A percentile compares a stretch with the other conserved stretches of the same genome.
Evolutionary conservation across 2,329 filamentous ascomycete species (phyloP).

Genomic region (Ceratocystis colombiana): DNA sequence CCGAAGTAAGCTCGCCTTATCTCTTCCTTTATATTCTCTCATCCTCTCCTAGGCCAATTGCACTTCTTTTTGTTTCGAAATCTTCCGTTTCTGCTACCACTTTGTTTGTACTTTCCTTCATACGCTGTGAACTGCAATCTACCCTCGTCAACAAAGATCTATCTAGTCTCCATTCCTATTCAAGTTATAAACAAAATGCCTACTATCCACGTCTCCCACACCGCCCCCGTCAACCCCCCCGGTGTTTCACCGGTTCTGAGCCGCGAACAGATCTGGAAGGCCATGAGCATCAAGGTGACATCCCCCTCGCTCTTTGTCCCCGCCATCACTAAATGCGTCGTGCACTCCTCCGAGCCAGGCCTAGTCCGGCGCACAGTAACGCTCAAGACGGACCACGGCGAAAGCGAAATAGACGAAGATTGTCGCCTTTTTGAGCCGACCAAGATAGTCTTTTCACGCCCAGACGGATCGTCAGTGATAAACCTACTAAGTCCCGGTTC

Average conservation of each 20-base stretch:
- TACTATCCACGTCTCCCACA: slow-evolving; percentile 28
- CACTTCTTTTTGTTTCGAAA: neutral
- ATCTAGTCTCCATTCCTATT: neutral
- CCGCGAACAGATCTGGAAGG: slow-evolving; percentile 29
- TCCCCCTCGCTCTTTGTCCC: slow-evolving; percentile 31
- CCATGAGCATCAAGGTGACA: slow-evolving; percentile 30
- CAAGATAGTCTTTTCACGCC: slow-evolving; percentile 31
- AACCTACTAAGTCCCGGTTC: slow-evolving; percentile 31
- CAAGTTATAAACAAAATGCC: slow-evolving; percentile 2
- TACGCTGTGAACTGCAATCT: neutral
- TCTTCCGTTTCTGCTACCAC: neutral
- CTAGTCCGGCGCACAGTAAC: slow-evolving; percentile 28
- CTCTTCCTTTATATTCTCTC: neutral
- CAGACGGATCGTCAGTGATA: slow-evolving; percentile 31
- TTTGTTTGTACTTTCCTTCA: neutral
- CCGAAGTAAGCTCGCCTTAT: neutral
- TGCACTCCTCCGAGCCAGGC: slow-evolving; percentile 21
- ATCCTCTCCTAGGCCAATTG: neutral
- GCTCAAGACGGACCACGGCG: slow-evolving; percentile 25
- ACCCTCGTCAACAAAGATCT: neutral
- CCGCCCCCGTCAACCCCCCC: slow-evolving; percentile 31
- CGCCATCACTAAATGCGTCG: slow-evolving; percentile 26
- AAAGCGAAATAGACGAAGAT: slow-evolving; percentile 29
- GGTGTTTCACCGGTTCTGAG: slow-evolving; percentile 28
- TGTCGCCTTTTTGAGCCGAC: slow-evolving; percentile 31